These are phyloP conservation scores for Euphorbia lathyris DNA, from an alignment of 345 rosid genomes.

Conservation along the genomic window DNA sequence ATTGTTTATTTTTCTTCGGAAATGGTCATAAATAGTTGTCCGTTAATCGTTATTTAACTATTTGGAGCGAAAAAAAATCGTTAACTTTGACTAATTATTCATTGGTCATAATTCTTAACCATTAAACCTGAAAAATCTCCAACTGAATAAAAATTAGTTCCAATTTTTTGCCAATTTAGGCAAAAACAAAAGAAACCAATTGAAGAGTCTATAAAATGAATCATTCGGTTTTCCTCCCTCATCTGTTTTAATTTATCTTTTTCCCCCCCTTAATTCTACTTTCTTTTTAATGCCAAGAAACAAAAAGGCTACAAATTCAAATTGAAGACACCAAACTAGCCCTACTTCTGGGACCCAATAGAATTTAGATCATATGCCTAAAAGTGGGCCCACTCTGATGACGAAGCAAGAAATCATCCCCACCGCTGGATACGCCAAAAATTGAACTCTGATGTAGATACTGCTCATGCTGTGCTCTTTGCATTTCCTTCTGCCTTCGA, in stretches of 20 bases:
- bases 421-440: slow-evolving; percentile 47
- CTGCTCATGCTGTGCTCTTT: slow-evolving; percentile 41
- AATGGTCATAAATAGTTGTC: too few relatives aligned
- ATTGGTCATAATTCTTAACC: background rate
- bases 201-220: background rate
- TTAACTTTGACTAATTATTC: too few relatives aligned
- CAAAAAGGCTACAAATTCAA: slow-evolving; percentile 9
- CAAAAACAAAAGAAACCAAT: slow-evolving; percentile 15
- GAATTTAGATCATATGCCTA: slow-evolving; percentile 41
- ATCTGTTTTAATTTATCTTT: background rate
- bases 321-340: background rate
- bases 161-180: slow-evolving; percentile 18
- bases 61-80: too few relatives aligned
- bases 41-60: too few relatives aligned
- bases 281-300: background rate
- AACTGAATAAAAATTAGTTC: background rate
- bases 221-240: background rate
- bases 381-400: slow-evolving; percentile 38
- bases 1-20: too few relatives aligned
- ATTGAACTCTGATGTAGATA: slow-evolving; percentile 41
- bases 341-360: slow-evolving; percentile 10
- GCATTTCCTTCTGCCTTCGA: slow-evolving; percentile 56
- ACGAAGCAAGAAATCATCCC: slow-evolving; percentile 47
- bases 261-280: slow-evolving; percentile 3
- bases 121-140: background rate